Conservation (phyloP, 1,284 basidiomycete species). For the Neolentinus lepideus region DNA sequence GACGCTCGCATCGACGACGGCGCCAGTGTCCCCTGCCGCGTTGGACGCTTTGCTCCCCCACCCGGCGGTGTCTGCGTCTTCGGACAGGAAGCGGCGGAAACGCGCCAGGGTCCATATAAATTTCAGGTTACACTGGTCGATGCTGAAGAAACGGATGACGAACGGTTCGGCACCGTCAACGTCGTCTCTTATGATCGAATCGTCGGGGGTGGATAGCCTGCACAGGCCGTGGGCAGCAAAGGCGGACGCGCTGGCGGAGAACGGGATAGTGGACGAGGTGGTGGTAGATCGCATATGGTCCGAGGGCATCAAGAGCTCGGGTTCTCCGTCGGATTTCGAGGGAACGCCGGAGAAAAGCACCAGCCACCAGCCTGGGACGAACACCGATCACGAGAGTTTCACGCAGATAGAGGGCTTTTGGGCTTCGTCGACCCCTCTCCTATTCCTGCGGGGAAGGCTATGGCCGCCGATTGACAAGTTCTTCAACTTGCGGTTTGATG, state of each 20-base stretch:
- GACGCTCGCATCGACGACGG: background rate
- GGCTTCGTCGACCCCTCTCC: slow-evolving; percentile 18
- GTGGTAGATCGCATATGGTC: slow-evolving; percentile 68
- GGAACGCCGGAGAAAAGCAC: slow-evolving; percentile 38
- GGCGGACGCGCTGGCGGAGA: slow-evolving; percentile 24
- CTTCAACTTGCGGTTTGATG: slow-evolving; percentile 49
- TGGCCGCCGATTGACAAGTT: slow-evolving; percentile 37
- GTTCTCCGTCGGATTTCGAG: slow-evolving; percentile 38
- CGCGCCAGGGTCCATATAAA: background rate
- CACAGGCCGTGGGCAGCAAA: slow-evolving; percentile 16
- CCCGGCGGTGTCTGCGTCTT: background rate
- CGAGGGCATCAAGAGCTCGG: slow-evolving; percentile 43
- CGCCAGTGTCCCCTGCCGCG: background rate
- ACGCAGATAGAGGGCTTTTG: slow-evolving; percentile 25
- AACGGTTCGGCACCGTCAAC: slow-evolving; percentile 33
- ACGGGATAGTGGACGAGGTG: slow-evolving; percentile 51
- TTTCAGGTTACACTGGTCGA: slow-evolving; percentile 34
- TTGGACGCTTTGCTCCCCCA: background rate
- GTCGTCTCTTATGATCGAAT: slow-evolving; percentile 34
- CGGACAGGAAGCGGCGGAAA: background rate
- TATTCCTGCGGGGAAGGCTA: slow-evolving; percentile 30
- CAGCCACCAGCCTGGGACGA: slow-evolving; percentile 26
- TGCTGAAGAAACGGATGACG: slow-evolving; percentile 34
- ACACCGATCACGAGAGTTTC: slow-evolving; percentile 26
- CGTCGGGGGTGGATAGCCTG: slow-evolving; percentile 30